Base-by-base conservation (phyloP, 1,284 basidiomycete genomes). In the Puccinia horiana region DNA sequence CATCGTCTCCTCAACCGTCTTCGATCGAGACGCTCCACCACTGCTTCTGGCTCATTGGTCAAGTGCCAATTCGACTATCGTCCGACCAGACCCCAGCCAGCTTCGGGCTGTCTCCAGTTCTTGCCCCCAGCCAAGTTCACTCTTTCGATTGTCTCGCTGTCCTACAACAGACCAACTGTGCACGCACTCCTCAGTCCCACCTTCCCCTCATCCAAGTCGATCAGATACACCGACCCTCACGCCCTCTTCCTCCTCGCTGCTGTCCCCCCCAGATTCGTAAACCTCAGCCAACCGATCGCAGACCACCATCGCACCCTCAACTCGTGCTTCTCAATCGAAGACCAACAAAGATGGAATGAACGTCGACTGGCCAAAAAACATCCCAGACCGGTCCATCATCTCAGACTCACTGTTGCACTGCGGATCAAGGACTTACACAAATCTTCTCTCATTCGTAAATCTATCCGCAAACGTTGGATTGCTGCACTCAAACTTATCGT, bases 401-500 rank as follows among this genome's bases (percentile, higher is more conserved):
- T 80, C n/a, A 26, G 78, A 73, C 58, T 80, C 29, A 73, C 67
- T 42, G 40, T 80, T 23, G 14, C 67, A 18, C 42, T 80, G 2
- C 35, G 56, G 29, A 80, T 80, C 44, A 80, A 73, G 18, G 52
- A 56, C 16, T 47, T 69, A 23, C 67, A 73, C 29, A 56, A 54
- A 73, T 72, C 67, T 14, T 47, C 69, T 1, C 67, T 80, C 29
- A 37, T 80, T n/a, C 44, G 78, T 0, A 80, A 73, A 52, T 40
- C 49, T 3, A 56, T 80, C 40, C 65, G 78, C 2, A 80, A 80
- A 61, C 44, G 67, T 0, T 80, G 67, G 67, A 73, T 80, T 4
- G 78, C 78, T 12, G 78, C 78, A 11, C 69, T 80, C 20, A 80
- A 73, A 47, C 37, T 80, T 8, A 80, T 80, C 42, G 35, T 80